phyloP scores from a whole-genome alignment of 2,329 filamentous ascomycete species.

The Penicillium vulpinum region DNA sequence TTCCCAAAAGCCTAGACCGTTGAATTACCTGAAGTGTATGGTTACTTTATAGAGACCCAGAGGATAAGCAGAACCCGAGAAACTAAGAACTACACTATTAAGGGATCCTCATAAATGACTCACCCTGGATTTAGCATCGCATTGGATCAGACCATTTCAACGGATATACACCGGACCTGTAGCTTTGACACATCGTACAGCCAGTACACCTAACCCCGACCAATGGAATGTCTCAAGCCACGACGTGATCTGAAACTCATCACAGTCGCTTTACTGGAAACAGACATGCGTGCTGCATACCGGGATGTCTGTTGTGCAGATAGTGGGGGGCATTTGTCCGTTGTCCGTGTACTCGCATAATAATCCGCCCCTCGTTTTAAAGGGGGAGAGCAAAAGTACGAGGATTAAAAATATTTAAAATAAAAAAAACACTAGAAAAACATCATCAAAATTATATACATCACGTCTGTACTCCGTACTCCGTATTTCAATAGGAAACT shows the following conservation, averaged over 20 bases:
- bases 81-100: background rate
- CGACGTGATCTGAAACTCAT: constrained; percentile 8
- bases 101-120: constrained; percentile 5
- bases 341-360: background rate
- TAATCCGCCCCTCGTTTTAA: background rate
- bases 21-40: background rate
- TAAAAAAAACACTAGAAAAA: no score
- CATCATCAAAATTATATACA: no score
- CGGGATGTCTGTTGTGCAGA: constrained; percentile 10
- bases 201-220: background rate
- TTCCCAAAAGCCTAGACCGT: background rate
- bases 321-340: background rate
- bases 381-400: background rate
- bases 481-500: no score
- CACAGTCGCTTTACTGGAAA: constrained; percentile 6
- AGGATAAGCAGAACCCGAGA: background rate
- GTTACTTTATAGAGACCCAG: background rate
- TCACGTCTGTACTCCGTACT: no score
- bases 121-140: background rate
- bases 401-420: no score
- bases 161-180: background rate
- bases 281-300: background rate
- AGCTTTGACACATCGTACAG: constrained; percentile 1
- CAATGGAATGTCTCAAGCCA: background rate
- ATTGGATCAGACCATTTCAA: constrained; percentile 9